Evolutionary conservation across 2,329 filamentous ascomycete genomes (phyloP), one percentile per base, ranked within the genome.

Genomic region (Fusarium fracticaudum): DNA sequence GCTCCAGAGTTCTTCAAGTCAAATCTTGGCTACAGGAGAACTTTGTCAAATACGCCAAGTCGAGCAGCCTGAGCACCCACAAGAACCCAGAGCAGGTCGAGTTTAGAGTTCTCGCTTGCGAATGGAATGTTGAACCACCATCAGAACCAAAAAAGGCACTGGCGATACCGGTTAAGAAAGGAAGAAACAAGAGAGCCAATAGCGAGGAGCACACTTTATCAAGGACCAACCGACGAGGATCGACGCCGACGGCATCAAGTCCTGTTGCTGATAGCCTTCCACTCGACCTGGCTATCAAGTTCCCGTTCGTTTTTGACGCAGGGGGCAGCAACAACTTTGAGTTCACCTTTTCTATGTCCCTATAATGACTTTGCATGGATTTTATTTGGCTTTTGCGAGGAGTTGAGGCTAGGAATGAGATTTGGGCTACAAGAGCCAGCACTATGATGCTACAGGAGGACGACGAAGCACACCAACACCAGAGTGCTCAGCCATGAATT

Each of bases 41-140:
- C 33, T 86, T 85, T 68, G 68, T 83, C 24, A 72, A 74, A 29
- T 83, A 86, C 71, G 78, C 82, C 44, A 83, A 79, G 58, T 54
- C 72, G 43, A 83, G 82, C 70, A 78, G 73, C 22, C 72, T 81
- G 37, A 80, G 75, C 66, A 78, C 79, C 8, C 80, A 84, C 44
- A 64, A 68, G 15, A 66, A 72, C 24, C 84, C 85, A 4, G 78
- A 80, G 26, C 73, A 74, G 12, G 85, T 86, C 54, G 74, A 81
- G 20, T 86, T 86, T 67, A 80, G 82, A 33, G 76, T 86, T 9
- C 55, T 86, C 43, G 83, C 81, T 3, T 86, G 84, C 68, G 82
- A 86, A 70, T 86, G 83, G 84, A 67, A 75, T 11, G 78, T 81
- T 20, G 77, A 60, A 22, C 74, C 76, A 15, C 71, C 71, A 26